Evolutionary conservation across 1,284 basidiomycete genomes (phyloP), one percentile per base, ranked within the genome.

Genomic region (Cryptococcus sp.): DNA sequence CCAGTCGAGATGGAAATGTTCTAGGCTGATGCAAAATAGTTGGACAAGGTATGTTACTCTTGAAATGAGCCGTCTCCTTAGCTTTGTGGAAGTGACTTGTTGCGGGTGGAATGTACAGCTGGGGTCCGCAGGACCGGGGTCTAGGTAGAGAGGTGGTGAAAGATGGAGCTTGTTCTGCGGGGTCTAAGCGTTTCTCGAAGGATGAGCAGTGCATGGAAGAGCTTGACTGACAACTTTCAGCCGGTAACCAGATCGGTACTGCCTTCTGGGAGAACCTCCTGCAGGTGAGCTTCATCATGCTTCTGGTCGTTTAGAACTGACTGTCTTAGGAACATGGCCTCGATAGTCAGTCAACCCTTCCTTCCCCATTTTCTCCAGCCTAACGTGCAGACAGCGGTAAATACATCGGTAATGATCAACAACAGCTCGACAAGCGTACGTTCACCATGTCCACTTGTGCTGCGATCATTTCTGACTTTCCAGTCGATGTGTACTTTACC

Each of bases 401-500:
- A 54, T 69, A 69, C 51, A 44, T 64, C 40, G 68, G 68, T 23
- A 56, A 62, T 51, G 65, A 71, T 54, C 51, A 56, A 26, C 62
- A 63, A 53, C 62, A 65, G 47, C 55, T 69, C 18, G 66, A 65
- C 54, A 63, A 63, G 49, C 58, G 64, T 66, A 34, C 43, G 61
- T 53, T 18, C 12, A 11, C 31, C 33, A 7, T 28, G 23, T 28
- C 34, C 33, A 16, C 24, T 4, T 18, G 19, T 11, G 33, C 31
- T 35, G n/a, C 10, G 18, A 11, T 12, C 6, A 19, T 39, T 16
- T n/a, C 36, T 18, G 35, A 33, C 37, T 12, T 5, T 44, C 6
- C 34, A 66, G 65, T 73, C 51, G 63, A 62, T 45, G 73, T 75
- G 43, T 75, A 75, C 67, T 75, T 72, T 54, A 67, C 62, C 59